A percentile compares a stretch with the other conserved stretches of the same genome.
Conservation (phyloP, 192 early-diverging fungal species). For the Coemansia sp. region DNA sequence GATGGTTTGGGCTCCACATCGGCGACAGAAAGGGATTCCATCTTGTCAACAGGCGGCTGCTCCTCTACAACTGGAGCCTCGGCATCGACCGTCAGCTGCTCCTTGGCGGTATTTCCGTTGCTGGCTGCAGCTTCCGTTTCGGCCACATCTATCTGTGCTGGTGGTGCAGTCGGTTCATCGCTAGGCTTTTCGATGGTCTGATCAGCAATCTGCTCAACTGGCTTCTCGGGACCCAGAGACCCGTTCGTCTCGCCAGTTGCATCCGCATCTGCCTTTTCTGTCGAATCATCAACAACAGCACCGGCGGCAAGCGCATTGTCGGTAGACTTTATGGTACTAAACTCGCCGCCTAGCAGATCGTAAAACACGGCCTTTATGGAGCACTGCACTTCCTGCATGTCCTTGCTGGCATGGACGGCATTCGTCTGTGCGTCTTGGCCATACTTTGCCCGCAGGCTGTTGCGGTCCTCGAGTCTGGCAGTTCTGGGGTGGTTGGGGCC, state of each 20-base stretch:
- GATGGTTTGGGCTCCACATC: not conserved
- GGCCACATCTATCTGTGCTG: not conserved
- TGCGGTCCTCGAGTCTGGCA: conserved; percentile 45
- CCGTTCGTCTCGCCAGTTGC: not conserved
- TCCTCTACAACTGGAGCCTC: not conserved
- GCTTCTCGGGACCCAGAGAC: not conserved
- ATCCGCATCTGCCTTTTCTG: not conserved
- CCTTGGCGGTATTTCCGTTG: not conserved
- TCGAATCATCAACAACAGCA: not conserved
- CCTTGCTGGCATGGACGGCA: conserved; percentile 59
- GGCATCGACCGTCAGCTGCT: not conserved
- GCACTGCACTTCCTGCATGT: conserved; percentile 16
- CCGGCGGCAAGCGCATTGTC: conserved; percentile 36
- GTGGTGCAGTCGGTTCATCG: not conserved
- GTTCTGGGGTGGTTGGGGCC: conserved; percentile 56
- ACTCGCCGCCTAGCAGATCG: conserved; percentile 27
- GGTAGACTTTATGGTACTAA: conserved; percentile 17
- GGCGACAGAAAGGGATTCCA: not conserved
- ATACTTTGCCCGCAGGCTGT: conserved; percentile 57
- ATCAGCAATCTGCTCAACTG: not conserved
- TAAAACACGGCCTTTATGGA: conserved; percentile 44
- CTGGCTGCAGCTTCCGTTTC: not conserved
- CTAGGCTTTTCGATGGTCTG: not conserved
- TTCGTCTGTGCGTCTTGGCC: conserved; percentile 57
- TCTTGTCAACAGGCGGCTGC: not conserved